A percentile compares a stretch with the other conserved stretches of the same genome.
phyloP scores from a whole-genome alignment of 2,329 filamentous ascomycete species.

The Mariannaea sp. region DNA sequence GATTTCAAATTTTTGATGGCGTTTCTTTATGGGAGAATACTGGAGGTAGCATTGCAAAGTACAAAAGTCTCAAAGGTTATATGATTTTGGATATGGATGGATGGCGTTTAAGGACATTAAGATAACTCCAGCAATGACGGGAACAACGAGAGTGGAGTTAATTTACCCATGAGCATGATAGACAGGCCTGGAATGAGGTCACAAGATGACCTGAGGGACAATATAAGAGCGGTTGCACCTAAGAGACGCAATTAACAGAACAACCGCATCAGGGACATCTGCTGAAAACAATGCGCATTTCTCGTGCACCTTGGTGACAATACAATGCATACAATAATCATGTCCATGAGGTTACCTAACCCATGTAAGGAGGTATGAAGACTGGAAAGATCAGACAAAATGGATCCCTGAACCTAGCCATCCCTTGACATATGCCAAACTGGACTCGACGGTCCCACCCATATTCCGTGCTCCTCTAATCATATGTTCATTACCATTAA shows the following conservation, averaged over 20 bases:
- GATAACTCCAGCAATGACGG: constrained; percentile 3
- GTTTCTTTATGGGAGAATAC: constrained; percentile 1
- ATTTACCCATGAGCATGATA: constrained; percentile 24
- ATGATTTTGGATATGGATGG: constrained; percentile 15
- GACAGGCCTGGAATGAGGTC: constrained; percentile 23
- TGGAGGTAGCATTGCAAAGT: constrained; percentile 18
- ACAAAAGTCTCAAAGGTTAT: constrained; percentile 16
- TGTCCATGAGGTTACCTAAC: no score
- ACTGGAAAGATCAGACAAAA: no score
- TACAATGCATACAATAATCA: no score
- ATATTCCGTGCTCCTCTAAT: no score
- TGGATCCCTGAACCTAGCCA: no score
- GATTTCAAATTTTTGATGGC: background rate
- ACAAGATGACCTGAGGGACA: constrained; percentile 9
- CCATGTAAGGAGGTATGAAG: no score
- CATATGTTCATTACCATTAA: no score
- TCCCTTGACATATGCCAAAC: no score
- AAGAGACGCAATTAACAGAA: constrained; percentile 18
- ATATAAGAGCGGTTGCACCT: constrained; percentile 11
- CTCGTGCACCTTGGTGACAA: no score
- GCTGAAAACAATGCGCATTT: no score
- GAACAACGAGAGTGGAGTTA: constrained; percentile 1
- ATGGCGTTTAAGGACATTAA: constrained; percentile 27
- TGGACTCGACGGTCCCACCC: no score
- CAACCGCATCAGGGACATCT: no score